Percentiles rank a stretch among this genome's conserved stretches.
These are phyloP conservation scores for Porphyrellus cyaneotinctus DNA, from an alignment of 768 basidiomycete species.

Conservation along the genomic window DNA sequence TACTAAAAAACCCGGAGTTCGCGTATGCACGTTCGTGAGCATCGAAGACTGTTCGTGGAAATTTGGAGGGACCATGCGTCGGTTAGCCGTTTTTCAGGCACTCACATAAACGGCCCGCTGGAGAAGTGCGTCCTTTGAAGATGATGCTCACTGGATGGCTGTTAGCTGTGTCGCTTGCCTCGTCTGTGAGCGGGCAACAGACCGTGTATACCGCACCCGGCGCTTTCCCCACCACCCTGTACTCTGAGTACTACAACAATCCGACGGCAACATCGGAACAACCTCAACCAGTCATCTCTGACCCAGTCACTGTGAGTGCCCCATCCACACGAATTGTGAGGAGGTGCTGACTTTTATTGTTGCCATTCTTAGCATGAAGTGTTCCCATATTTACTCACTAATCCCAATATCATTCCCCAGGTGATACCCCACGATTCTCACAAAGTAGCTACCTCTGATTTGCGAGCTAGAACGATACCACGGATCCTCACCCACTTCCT, in stretches of 20 bases:
- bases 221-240: slow-evolving; percentile 61
- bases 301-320: slow-evolving; percentile 55
- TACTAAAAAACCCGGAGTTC: too few relatives aligned
- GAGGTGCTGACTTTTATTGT: neutral
- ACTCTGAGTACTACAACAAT: slow-evolving; percentile 63
- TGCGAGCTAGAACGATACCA: slow-evolving; percentile 44
- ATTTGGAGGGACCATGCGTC: neutral
- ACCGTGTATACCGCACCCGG: slow-evolving; percentile 52
- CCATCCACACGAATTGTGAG: neutral
- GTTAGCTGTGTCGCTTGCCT: slow-evolving; percentile 6
- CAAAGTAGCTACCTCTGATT: neutral
- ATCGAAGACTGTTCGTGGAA: slow-evolving; percentile 1
- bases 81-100: neutral
- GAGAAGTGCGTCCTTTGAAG: neutral
- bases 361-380: slow-evolving; percentile 42
- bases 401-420: slow-evolving; percentile 55
- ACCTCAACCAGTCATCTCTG: slow-evolving; percentile 73
- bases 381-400: slow-evolving; percentile 60
- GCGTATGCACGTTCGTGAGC: slow-evolving; percentile 25
- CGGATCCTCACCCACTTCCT: slow-evolving; percentile 65
- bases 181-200: slow-evolving; percentile 10
- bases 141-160: slow-evolving; percentile 14
- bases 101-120: slow-evolving; percentile 9
- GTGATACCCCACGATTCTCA: slow-evolving; percentile 14
- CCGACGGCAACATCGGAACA: slow-evolving; percentile 71